phyloP scores from a whole-genome alignment of 2,329 filamentous ascomycete genomes.

The Hymenoscyphus linearis region DNA sequence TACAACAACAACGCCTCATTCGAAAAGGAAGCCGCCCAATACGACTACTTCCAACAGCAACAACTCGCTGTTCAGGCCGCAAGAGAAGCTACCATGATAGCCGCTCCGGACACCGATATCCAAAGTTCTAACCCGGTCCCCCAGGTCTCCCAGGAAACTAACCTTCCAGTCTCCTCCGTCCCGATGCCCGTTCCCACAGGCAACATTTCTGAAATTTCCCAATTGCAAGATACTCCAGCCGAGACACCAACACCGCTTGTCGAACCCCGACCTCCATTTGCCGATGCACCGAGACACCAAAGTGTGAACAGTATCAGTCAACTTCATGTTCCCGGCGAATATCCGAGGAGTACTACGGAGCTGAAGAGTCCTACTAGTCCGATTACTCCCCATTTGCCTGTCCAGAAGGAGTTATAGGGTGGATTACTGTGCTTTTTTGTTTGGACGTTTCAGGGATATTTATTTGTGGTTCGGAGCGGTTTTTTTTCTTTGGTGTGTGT shows the following conservation, averaged over 20 bases:
- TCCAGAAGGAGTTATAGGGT: background rate
- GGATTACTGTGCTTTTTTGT: background rate
- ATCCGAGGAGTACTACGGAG: slow-evolving; percentile 13
- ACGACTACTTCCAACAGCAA: slow-evolving; percentile 16
- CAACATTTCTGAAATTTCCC: slow-evolving; percentile 9
- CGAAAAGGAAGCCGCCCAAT: slow-evolving; percentile 12
- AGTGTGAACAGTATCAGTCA: slow-evolving; percentile 28
- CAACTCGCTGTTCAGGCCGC: slow-evolving; percentile 16
- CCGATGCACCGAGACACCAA: slow-evolving; percentile 23
- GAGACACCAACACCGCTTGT: slow-evolving; percentile 8
- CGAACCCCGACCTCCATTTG: slow-evolving; percentile 17
- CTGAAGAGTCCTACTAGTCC: background rate
- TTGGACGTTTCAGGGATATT: background rate
- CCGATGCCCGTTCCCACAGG: slow-evolving; percentile 21
- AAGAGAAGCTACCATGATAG: slow-evolving; percentile 15
- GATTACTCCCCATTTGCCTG: background rate
- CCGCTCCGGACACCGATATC: slow-evolving; percentile 16
- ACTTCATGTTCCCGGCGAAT: slow-evolving; percentile 32
- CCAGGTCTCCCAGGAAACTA: background rate
- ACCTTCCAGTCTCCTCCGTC: slow-evolving; percentile 8
- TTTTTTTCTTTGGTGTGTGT: background rate
- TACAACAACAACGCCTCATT: slow-evolving; percentile 15
- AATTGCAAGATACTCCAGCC: slow-evolving; percentile 7
- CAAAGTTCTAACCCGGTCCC: background rate
- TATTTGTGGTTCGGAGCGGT: background rate